Evolutionary conservation across 2,329 filamentous ascomycete genomes (phyloP).

Genomic region (Alternaria dauci): DNA sequence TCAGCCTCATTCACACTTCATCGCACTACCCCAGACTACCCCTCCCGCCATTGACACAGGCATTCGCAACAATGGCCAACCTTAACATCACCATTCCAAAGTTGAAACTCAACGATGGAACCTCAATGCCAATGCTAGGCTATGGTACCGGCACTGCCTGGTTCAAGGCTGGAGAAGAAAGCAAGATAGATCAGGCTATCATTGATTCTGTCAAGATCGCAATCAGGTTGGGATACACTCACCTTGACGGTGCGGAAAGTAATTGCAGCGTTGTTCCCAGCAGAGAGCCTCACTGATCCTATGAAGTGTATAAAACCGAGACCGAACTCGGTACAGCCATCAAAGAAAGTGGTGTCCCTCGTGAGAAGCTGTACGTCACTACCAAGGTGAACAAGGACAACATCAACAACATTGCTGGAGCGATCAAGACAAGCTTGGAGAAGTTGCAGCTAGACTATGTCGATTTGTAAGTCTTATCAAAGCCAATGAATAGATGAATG

Average conservation of each 20-base stretch:
- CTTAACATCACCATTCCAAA: conserved; percentile 61
- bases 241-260: conserved; percentile 79
- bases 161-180: conserved; percentile 62
- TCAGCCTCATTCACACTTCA: background rate
- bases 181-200: conserved; percentile 64
- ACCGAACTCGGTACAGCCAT: conserved; percentile 59
- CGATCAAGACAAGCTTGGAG: conserved; percentile 64
- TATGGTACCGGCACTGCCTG: conserved; percentile 78
- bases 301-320: conserved; percentile 61
- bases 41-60: background rate
- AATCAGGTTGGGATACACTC: conserved; percentile 73
- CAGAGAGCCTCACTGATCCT: background rate
- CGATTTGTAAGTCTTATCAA: conserved; percentile 60
- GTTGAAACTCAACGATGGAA: conserved; percentile 77
- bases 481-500: too few relatives aligned
- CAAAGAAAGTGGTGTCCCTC: conserved; percentile 54
- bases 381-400: conserved; percentile 64
- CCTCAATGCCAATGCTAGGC: conserved; percentile 74
- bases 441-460: conserved; percentile 69
- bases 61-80: conserved; percentile 49
- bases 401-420: conserved; percentile 63
- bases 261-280: conserved; percentile 14
- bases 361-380: conserved; percentile 60
- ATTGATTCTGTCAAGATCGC: conserved; percentile 68
- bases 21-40: background rate